Conservation (phyloP, 345 rosid species). For the Bretschneidera sinensis region DNA sequence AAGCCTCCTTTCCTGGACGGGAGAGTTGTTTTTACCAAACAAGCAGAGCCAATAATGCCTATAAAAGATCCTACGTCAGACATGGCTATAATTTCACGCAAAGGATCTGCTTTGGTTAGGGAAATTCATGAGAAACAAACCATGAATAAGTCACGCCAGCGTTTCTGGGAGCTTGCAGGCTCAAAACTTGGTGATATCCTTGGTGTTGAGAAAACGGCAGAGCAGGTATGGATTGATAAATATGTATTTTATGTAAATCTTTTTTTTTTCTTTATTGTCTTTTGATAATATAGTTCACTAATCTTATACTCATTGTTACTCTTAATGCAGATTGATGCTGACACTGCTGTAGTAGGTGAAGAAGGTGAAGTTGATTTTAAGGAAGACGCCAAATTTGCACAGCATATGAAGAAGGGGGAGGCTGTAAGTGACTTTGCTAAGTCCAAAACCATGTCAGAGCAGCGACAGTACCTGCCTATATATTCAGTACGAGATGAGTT, state of each 20-base stretch:
- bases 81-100: constrained; percentile 97
- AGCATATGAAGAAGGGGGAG: constrained; percentile 85
- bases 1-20: constrained; percentile 99
- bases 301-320: neutral
- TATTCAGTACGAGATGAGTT: constrained; percentile 93
- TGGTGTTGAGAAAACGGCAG: constrained; percentile 84
- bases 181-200: constrained; percentile 93
- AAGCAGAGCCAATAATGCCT: constrained; percentile 97
- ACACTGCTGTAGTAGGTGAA: constrained; percentile 85
- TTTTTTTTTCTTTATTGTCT: neutral
- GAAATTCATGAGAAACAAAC: constrained; percentile 95
- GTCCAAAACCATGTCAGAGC: constrained; percentile 77
- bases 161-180: constrained; percentile 99
- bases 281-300: neutral
- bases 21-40: constrained; percentile 92
- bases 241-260: neutral
- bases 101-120: constrained; percentile 83
- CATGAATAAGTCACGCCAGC: constrained; percentile 81
- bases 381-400: constrained; percentile 86
- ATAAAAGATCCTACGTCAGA: constrained; percentile 97
- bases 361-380: constrained; percentile 90
- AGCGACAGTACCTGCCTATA: constrained; percentile 91
- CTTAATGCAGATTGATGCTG: constrained; percentile 80
- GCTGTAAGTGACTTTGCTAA: constrained; percentile 95
- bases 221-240: constrained; percentile 50